A percentile compares a stretch with the other conserved stretches of the same genome.
phyloP scores from a whole-genome alignment of 208 protist species.

The Trypanosoma melophagium region DNA sequence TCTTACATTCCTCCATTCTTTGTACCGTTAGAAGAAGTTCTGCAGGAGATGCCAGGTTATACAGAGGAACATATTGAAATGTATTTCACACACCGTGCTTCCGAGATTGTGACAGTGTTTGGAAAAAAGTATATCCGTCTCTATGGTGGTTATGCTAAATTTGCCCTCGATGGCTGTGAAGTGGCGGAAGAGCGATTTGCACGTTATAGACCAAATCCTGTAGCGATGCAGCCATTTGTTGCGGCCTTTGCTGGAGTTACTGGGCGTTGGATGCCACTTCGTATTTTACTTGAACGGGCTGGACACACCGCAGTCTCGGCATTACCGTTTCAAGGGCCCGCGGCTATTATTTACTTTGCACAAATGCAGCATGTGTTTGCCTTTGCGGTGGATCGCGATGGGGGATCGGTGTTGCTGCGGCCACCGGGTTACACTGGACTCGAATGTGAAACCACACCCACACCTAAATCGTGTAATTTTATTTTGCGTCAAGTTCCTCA shows the following conservation, averaged over 20 bases:
- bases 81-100: slow-evolving; percentile 61
- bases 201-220: slow-evolving; percentile 47
- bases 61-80: slow-evolving; percentile 75
- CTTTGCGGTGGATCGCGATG: slow-evolving; percentile 64
- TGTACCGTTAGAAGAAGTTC: slow-evolving; percentile 62
- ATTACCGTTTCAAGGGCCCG: slow-evolving; percentile 65
- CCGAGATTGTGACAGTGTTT: slow-evolving; percentile 69
- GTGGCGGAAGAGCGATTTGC: slow-evolving; percentile 54
- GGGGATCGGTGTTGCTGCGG: slow-evolving; percentile 67
- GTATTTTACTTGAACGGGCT: slow-evolving; percentile 56
- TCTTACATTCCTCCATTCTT: slow-evolving; percentile 87
- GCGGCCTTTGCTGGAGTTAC: slow-evolving; percentile 56
- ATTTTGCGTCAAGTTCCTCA: slow-evolving; percentile 52
- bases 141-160: slow-evolving; percentile 67
- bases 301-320: slow-evolving; percentile 41
- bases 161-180: slow-evolving; percentile 61
- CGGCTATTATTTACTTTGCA: slow-evolving; percentile 83
- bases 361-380: slow-evolving; percentile 91
- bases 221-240: slow-evolving; percentile 41
- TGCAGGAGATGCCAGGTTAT: slow-evolving; percentile 84
- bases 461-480: slow-evolving; percentile 57
- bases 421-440: slow-evolving; percentile 58
- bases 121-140: slow-evolving; percentile 69
- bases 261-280: slow-evolving; percentile 82
- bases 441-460: slow-evolving; percentile 67